These are phyloP conservation scores for Haematococcus lacustris DNA, from an alignment of 139 green algal genomes.

Conservation along the genomic window DNA sequence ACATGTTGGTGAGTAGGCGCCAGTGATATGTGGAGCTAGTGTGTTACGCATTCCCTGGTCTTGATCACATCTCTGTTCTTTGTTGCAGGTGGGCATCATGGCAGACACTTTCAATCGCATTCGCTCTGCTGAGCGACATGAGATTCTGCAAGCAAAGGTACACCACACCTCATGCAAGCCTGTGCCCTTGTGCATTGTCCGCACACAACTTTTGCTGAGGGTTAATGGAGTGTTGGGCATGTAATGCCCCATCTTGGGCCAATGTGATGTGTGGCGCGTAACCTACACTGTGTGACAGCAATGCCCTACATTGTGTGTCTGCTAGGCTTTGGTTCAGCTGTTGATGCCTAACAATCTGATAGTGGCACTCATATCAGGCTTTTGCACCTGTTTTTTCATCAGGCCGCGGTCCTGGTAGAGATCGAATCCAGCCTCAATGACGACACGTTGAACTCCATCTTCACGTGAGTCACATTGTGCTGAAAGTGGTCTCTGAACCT, in stretches of 20 bases:
- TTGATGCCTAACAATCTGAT: not conserved
- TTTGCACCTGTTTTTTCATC: not conserved
- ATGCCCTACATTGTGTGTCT: not conserved
- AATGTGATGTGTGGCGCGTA: not conserved
- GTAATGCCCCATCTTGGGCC: not conserved
- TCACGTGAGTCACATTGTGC: too few relatives aligned
- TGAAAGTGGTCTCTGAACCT: too few relatives aligned
- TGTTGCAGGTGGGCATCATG: constrained; percentile 10
- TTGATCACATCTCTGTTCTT: not conserved
- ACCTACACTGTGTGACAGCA: not conserved
- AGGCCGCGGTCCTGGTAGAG: not conserved
- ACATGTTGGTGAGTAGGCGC: constrained; percentile 7
- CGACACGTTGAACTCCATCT: too few relatives aligned
- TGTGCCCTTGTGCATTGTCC: not conserved
- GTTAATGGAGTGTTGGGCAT: too few relatives aligned
- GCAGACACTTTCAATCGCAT: constrained; percentile 15
- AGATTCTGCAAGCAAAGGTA: not conserved
- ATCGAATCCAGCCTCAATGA: not conserved
- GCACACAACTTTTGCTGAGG: not conserved
- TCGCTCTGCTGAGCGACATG: not conserved
- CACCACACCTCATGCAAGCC: too few relatives aligned
- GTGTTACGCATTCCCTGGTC: not conserved
- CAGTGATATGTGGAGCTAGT: not conserved
- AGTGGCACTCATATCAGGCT: not conserved
- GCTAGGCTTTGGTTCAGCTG: not conserved